Percentiles rank a stretch among this genome's conserved stretches.
These are phyloP conservation scores for Juncus inflexus DNA, from an alignment of 176 grass and related monocot genomes.

Conservation along the genomic window DNA sequence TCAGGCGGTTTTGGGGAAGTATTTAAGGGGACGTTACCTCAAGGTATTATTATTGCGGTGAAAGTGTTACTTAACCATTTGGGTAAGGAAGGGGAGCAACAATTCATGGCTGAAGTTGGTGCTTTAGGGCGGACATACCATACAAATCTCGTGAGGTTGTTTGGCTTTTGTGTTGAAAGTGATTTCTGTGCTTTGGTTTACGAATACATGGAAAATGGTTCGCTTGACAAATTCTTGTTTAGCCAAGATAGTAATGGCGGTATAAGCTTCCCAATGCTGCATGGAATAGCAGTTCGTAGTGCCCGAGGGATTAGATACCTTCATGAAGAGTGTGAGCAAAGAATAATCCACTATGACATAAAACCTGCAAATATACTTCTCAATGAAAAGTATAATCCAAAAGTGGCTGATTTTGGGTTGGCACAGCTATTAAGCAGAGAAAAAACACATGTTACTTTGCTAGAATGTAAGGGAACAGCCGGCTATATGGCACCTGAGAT, in stretches of 20 bases:
- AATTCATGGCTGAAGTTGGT: constrained; percentile 48
- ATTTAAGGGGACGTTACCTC: constrained; percentile 2
- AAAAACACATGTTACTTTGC: not conserved
- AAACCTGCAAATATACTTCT: constrained; percentile 25
- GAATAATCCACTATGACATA: constrained; percentile 29
- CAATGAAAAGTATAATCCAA: constrained; percentile 1
- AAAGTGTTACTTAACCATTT: constrained; percentile 1
- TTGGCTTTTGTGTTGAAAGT: constrained; percentile 4
- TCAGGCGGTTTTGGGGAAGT: constrained; percentile 5
- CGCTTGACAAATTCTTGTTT: constrained; percentile 13
- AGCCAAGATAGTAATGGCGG: not conserved
- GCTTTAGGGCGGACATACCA: constrained; percentile 67
- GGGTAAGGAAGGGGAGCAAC: constrained; percentile 5
- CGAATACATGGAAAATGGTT: constrained; percentile 9
- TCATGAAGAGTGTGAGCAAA: constrained; percentile 18
- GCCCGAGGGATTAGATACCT: constrained; percentile 29
- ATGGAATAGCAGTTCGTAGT: not conserved
- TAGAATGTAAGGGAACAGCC: not conserved
- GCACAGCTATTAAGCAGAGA: constrained; percentile 8
- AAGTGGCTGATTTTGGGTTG: constrained; percentile 22
- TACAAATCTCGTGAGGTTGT: constrained; percentile 64
- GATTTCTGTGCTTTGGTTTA: not conserved
- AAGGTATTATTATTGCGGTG: not conserved
- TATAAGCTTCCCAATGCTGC: not conserved
- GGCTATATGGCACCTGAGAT: constrained; percentile 24